These are phyloP conservation scores for Irpex lacteus DNA, from an alignment of 1,284 basidiomycete genomes.

Conservation along the genomic window DNA sequence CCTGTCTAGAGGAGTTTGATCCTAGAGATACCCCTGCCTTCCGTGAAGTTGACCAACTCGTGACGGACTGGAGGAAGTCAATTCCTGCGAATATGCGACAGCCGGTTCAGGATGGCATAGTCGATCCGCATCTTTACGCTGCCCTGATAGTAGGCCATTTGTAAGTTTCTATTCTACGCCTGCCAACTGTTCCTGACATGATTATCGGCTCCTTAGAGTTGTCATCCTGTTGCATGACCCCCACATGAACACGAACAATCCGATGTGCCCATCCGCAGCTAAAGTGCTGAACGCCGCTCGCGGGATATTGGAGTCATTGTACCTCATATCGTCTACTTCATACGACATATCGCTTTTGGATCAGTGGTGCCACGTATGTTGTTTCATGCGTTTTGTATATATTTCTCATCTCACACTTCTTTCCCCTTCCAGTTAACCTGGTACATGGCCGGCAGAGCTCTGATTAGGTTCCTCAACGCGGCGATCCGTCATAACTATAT, in stretches of 20 bases:
- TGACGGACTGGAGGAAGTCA: conserved; percentile 3
- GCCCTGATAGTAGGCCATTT: conserved; percentile 59
- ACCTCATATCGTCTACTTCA: conserved; percentile 62
- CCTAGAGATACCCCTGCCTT: conserved; percentile 9
- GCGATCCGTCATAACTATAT: conserved; percentile 50
- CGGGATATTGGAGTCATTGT: conserved; percentile 62
- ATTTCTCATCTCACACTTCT: conserved; percentile 9
- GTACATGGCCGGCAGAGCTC: conserved; percentile 62
- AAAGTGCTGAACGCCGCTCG: conserved; percentile 64
- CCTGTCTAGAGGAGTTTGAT: conserved; percentile 3
- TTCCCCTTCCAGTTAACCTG: conserved; percentile 53
- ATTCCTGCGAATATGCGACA: conserved; percentile 57
- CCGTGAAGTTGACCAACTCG: conserved; percentile 6
- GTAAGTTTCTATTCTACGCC: conserved; percentile 37
- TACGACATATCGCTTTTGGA: conserved; percentile 67
- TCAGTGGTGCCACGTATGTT: conserved; percentile 52
- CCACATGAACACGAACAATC: conserved; percentile 53
- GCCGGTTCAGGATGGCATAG: conserved; percentile 39
- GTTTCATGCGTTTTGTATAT: conserved; percentile 2
- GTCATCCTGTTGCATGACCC: conserved; percentile 69
- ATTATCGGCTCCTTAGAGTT: conserved; percentile 36
- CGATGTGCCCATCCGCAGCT: conserved; percentile 61
- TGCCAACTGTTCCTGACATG: neutral
- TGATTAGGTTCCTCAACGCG: conserved; percentile 60
- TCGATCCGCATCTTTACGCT: conserved; percentile 67